These are phyloP conservation scores for Roridomyces roridus DNA, from an alignment of 768 basidiomycete species.

Conservation along the genomic window DNA sequence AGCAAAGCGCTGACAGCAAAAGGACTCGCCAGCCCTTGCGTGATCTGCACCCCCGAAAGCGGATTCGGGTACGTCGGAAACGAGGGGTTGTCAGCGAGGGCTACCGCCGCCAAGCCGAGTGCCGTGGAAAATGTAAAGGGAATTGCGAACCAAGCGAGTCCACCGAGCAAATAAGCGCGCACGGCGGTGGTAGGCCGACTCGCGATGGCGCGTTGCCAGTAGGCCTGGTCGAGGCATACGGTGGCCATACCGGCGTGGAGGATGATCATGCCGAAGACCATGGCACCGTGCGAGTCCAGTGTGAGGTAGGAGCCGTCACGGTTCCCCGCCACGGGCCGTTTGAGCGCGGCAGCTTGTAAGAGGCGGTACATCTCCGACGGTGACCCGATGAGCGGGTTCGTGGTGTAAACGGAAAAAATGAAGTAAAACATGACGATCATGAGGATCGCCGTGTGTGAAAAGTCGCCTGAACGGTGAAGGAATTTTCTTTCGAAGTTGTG, in stretches of 20 bases:
- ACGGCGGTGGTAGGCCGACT: slow-evolving; percentile 57
- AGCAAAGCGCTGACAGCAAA: slow-evolving; percentile 53
- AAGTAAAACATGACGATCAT: slow-evolving; percentile 28
- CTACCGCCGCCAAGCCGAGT: slow-evolving; percentile 24
- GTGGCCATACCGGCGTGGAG: slow-evolving; percentile 6
- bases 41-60: slow-evolving; percentile 42
- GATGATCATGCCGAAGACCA: slow-evolving; percentile 41
- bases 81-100: slow-evolving; percentile 39
- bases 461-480: slow-evolving; percentile 33
- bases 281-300: slow-evolving; percentile 56
- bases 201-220: slow-evolving; percentile 64
- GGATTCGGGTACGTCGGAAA: slow-evolving; percentile 61
- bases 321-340: slow-evolving; percentile 57
- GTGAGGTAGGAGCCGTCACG: slow-evolving; percentile 59
- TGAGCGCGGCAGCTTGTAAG: slow-evolving; percentile 48
- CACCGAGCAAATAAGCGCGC: slow-evolving; percentile 59
- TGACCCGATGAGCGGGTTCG: slow-evolving; percentile 31
- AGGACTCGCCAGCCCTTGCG: slow-evolving; percentile 52
- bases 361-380: slow-evolving; percentile 49
- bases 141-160: slow-evolving; percentile 63
- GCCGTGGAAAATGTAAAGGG: slow-evolving; percentile 55
- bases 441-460: slow-evolving; percentile 26
- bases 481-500: background rate
- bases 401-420: slow-evolving; percentile 39
- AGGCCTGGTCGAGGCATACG: slow-evolving; percentile 37